A percentile compares a stretch with the other conserved stretches of the same genome.
These are phyloP conservation scores for Schizosaccharomyces japonicus DNA, from an alignment of 805 yeast genomes.

Conservation along the genomic window DNA sequence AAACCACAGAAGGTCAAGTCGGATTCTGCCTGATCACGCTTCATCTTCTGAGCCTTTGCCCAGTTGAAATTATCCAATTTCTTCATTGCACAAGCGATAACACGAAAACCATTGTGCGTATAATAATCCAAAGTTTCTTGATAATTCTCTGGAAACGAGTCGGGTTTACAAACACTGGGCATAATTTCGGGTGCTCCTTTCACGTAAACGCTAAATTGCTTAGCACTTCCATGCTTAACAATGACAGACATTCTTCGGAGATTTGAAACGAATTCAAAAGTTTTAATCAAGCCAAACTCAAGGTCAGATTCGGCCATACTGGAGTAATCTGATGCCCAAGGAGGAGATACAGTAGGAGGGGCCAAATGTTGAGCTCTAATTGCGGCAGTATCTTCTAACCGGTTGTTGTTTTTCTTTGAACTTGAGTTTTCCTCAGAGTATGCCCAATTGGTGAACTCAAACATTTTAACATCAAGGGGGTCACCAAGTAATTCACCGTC, in stretches of 20 bases:
- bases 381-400: constrained; percentile 1
- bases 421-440: constrained; percentile 38
- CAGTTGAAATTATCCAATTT: constrained; percentile 22
- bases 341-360: constrained; percentile 5
- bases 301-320: neutral
- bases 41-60: constrained; percentile 25
- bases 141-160: constrained; percentile 49
- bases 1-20: constrained; percentile 62
- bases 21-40: constrained; percentile 45
- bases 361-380: constrained; percentile 7
- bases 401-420: constrained; percentile 14
- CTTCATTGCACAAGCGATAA: constrained; percentile 77
- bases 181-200: constrained; percentile 97
- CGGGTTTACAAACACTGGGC: constrained; percentile 46
- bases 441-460: constrained; percentile 62
- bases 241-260: constrained; percentile 80
- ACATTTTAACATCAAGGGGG: constrained; percentile 83
- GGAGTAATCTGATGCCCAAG: neutral
- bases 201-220: constrained; percentile 32
- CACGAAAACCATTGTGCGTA: constrained; percentile 85
- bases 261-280: constrained; percentile 63
- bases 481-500: constrained; percentile 75
- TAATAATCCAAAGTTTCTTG: constrained; percentile 54
- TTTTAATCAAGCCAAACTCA: constrained; percentile 24
- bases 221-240: constrained; percentile 24